Evolutionary conservation across 768 basidiomycete genomes (phyloP).

Genomic region (Mycena capillaripes): DNA sequence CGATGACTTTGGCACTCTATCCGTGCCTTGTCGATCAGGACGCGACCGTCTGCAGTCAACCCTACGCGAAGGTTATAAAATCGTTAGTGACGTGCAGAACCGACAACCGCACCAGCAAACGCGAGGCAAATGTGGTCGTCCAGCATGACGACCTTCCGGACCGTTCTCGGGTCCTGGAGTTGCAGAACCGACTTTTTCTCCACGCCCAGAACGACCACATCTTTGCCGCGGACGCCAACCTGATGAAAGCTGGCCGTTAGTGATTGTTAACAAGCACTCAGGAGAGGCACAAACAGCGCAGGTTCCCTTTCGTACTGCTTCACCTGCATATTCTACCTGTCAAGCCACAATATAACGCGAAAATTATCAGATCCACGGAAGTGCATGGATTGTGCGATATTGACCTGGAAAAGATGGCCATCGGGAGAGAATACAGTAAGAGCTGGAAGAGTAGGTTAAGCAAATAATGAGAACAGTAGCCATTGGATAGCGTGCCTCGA

Average conservation of each 20-base stretch:
- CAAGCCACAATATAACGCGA: slow-evolving; percentile 41
- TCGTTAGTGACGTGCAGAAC: slow-evolving; percentile 14
- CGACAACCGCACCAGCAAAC: slow-evolving; percentile 85
- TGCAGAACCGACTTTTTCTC: slow-evolving; percentile 99
- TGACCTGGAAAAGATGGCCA: slow-evolving; percentile 97
- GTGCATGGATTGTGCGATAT: slow-evolving; percentile 13
- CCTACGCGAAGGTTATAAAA: slow-evolving; percentile 63
- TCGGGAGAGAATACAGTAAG: slow-evolving; percentile 99
- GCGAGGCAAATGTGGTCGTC: slow-evolving; percentile 98
- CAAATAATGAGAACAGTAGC: background rate
- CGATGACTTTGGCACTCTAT: slow-evolving; percentile 98
- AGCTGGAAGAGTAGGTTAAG: slow-evolving; percentile 61
- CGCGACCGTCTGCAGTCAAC: slow-evolving; percentile 96
- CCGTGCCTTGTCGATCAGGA: slow-evolving; percentile 97
- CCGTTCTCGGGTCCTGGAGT: slow-evolving; percentile 97
- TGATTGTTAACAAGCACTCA: slow-evolving; percentile 17
- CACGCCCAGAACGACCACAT: slow-evolving; percentile 96
- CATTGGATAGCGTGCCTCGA: slow-evolving; percentile 78
- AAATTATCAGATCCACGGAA: slow-evolving; percentile 27
- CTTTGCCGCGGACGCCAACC: slow-evolving; percentile 96
- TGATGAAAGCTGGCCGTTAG: slow-evolving; percentile 45
- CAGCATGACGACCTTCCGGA: slow-evolving; percentile 97
- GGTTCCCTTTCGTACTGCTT: slow-evolving; percentile 97
- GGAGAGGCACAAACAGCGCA: slow-evolving; percentile 79
- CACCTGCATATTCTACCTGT: slow-evolving; percentile 98